phyloP scores from a whole-genome alignment of 106 monocot species.

The Allium fistulosum region DNA sequence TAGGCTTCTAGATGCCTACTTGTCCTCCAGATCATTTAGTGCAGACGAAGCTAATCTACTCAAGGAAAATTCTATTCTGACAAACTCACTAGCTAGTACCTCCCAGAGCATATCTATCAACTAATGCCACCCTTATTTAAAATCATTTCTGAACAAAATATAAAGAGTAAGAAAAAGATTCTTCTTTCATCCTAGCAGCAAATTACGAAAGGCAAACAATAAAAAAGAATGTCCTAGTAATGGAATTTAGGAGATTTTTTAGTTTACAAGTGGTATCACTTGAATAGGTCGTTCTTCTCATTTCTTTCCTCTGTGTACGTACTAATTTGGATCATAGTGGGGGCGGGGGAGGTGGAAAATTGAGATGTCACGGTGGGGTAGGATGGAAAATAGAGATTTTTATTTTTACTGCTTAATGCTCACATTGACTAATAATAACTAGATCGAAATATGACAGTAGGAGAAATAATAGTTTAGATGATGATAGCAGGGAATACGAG shows the following conservation, averaged over 20 bases:
- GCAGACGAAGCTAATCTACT: too few species aligned
- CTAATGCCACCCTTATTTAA: too few species aligned
- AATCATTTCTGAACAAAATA: too few species aligned
- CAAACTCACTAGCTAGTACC: too few species aligned
- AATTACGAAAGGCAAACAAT: background rate
- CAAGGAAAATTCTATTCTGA: too few species aligned
- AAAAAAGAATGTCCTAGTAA: background rate
- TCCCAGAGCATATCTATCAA: too few species aligned
- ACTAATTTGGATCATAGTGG: background rate
- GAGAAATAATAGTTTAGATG: background rate
- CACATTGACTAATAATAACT: background rate
- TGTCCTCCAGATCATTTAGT: too few species aligned
- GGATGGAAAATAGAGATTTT: background rate
- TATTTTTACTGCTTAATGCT: background rate
- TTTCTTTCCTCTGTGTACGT: background rate
- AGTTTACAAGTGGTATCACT: background rate
- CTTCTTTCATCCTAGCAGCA: background rate
- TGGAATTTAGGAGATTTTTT: background rate
- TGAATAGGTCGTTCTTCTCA: too few species aligned
- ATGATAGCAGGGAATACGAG: background rate
- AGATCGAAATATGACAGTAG: background rate
- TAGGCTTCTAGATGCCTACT: too few species aligned
- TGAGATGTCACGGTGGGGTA: too few species aligned
- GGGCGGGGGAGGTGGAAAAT: background rate
- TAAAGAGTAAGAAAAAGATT: too few species aligned